Conservation (phyloP, 106 monocot species). For the Cymbidium sinense region DNA sequence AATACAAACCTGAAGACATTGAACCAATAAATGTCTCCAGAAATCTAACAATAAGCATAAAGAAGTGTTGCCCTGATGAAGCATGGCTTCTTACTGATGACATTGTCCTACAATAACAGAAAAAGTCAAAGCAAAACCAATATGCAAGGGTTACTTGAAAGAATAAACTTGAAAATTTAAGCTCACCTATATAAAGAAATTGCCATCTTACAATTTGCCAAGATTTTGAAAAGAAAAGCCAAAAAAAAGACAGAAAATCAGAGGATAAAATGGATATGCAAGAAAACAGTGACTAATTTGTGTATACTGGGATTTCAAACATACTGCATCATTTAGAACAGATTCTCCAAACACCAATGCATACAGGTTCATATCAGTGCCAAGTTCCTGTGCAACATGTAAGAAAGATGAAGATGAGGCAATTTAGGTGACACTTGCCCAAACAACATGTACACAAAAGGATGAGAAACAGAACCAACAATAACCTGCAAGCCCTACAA, state of each 20-base stretch:
- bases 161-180: constrained; percentile 9
- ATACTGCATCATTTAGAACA: constrained; percentile 96
- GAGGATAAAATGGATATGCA: background rate
- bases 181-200: constrained; percentile 96
- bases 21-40: constrained; percentile 99
- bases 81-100: constrained; percentile 79
- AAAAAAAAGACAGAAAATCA: background rate
- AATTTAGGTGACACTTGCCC: background rate
- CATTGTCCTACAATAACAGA: constrained; percentile 65
- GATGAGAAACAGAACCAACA: background rate
- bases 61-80: constrained; percentile 51
- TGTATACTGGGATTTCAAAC: constrained; percentile 9
- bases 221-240: constrained; percentile 1
- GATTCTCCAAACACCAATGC: constrained; percentile 99
- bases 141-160: background rate
- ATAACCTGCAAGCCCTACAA: background rate
- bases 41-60: constrained; percentile 67
- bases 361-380: constrained; percentile 88
- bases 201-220: constrained; percentile 61
- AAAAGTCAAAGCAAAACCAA: background rate
- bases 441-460: background rate
- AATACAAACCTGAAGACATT: constrained; percentile 67
- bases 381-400: constrained; percentile 66
- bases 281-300: background rate
- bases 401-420: background rate